A percentile compares a stretch with the other conserved stretches of the same genome.
Evolutionary conservation across 805 yeast species (phyloP).

Genomic region (Candida maltosa): DNA sequence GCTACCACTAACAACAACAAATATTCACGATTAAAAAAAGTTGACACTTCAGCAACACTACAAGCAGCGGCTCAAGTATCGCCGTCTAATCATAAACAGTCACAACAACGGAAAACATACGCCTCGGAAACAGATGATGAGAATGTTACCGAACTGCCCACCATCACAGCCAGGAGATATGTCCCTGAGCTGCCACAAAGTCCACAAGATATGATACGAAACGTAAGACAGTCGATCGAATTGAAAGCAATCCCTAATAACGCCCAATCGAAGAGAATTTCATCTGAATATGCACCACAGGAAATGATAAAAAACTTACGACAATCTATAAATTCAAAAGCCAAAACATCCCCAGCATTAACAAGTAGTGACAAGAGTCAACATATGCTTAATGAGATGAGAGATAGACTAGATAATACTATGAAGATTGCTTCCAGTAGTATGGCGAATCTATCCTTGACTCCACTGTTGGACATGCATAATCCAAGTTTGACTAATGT

Average conservation of each 20-base stretch:
- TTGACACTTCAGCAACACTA: too few relatives aligned
- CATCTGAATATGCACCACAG: conserved; percentile 20
- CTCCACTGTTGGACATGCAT: not conserved
- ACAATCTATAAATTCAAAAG: conserved; percentile 27
- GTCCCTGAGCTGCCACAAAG: conserved; percentile 4
- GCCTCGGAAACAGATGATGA: too few relatives aligned
- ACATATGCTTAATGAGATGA: conserved; percentile 24
- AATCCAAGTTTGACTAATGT: too few relatives aligned
- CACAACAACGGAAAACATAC: too few relatives aligned
- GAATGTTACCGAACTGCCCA: too few relatives aligned
- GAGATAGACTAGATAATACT: conserved; percentile 32
- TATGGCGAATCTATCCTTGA: not conserved
- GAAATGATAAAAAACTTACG: conserved; percentile 30
- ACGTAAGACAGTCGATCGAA: conserved; percentile 22
- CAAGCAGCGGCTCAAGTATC: too few relatives aligned
- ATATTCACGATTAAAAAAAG: too few relatives aligned
- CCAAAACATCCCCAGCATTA: conserved; percentile 8
- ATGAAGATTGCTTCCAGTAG: conserved; percentile 2
- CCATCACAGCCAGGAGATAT: not conserved
- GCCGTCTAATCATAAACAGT: too few relatives aligned
- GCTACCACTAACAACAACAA: too few relatives aligned
- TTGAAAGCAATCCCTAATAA: conserved; percentile 13
- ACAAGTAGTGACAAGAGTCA: conserved; percentile 20
- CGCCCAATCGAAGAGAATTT: conserved; percentile 9
- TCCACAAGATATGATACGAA: conserved; percentile 23